These are phyloP conservation scores for Vitellaria paradoxa DNA, from an alignment of 179 eudicot genomes.

Conservation along the genomic window DNA sequence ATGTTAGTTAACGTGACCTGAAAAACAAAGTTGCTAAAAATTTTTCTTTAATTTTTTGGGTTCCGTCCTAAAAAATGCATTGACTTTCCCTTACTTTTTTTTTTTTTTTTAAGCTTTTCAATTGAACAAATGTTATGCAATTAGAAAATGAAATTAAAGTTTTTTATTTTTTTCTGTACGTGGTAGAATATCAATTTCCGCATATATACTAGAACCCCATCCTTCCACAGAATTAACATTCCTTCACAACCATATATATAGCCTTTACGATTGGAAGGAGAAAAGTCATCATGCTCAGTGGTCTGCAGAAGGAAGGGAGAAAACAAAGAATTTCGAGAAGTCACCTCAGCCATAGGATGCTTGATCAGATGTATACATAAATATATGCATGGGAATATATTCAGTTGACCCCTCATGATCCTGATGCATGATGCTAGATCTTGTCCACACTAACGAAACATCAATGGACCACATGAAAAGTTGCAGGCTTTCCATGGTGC, in stretches of 20 bases:
- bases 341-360: conserved; percentile 14
- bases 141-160: no score
- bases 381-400: conserved; percentile 9
- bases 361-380: neutral
- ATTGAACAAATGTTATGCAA: no score
- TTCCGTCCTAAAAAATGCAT: no score
- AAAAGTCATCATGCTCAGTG: conserved; percentile 12
- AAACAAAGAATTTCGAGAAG: neutral
- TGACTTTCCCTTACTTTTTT: no score
- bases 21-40: no score
- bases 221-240: neutral
- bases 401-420: conserved; percentile 36
- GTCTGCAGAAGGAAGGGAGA: neutral
- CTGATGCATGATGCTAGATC: conserved; percentile 46
- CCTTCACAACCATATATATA: neutral
- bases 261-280: conserved; percentile 3
- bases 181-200: no score
- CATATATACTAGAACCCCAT: no score
- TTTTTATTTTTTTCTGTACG: no score
- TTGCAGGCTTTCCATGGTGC: conserved; percentile 38
- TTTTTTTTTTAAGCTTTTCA: no score
- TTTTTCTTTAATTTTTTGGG: no score
- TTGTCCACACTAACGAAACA: conserved; percentile 58
- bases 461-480: conserved; percentile 34
- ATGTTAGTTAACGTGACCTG: no score